These are phyloP conservation scores for Salinomyces thailandicus DNA, from an alignment of 2,329 filamentous ascomycete species.

Conservation along the genomic window DNA sequence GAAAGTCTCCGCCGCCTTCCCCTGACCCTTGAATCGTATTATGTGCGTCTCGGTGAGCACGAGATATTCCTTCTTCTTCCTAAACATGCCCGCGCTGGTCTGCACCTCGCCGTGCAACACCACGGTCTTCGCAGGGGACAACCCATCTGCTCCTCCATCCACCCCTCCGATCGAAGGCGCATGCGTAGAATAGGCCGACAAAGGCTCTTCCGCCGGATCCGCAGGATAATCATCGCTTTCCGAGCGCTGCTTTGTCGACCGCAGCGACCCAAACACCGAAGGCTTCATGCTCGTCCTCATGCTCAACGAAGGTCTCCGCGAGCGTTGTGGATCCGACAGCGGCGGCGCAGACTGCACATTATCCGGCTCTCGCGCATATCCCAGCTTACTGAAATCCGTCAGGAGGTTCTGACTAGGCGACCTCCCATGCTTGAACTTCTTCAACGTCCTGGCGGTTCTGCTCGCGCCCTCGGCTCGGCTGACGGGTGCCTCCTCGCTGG, in stretches of 20 bases:
- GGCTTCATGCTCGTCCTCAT: slow-evolving; percentile 16
- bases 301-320: slow-evolving; percentile 21
- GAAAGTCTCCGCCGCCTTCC: slow-evolving; percentile 55
- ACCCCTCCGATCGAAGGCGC: slow-evolving; percentile 36
- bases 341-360: slow-evolving; percentile 11
- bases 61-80: slow-evolving; percentile 62
- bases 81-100: slow-evolving; percentile 57
- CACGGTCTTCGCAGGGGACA: slow-evolving; percentile 34
- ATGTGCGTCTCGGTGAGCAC: slow-evolving; percentile 60
- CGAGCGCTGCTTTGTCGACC: slow-evolving; percentile 37
- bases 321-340: slow-evolving; percentile 14
- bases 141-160: slow-evolving; percentile 20
- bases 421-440: slow-evolving; percentile 17
- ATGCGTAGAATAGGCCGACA: slow-evolving; percentile 41
- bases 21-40: slow-evolving; percentile 57
- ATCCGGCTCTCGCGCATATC: slow-evolving; percentile 13
- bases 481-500: slow-evolving; percentile 7
- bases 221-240: slow-evolving; percentile 37
- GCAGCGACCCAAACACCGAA: slow-evolving; percentile 49
- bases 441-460: slow-evolving; percentile 14
- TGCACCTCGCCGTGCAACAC: slow-evolving; percentile 60
- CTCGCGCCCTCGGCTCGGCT: slow-evolving; percentile 4
- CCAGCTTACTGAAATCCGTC: slow-evolving; percentile 16
- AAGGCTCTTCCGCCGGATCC: slow-evolving; percentile 31
- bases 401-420: slow-evolving; percentile 15